These are phyloP conservation scores for Przewalskia tangutica DNA, from an alignment of 257 asterid genomes.

Conservation along the genomic window DNA sequence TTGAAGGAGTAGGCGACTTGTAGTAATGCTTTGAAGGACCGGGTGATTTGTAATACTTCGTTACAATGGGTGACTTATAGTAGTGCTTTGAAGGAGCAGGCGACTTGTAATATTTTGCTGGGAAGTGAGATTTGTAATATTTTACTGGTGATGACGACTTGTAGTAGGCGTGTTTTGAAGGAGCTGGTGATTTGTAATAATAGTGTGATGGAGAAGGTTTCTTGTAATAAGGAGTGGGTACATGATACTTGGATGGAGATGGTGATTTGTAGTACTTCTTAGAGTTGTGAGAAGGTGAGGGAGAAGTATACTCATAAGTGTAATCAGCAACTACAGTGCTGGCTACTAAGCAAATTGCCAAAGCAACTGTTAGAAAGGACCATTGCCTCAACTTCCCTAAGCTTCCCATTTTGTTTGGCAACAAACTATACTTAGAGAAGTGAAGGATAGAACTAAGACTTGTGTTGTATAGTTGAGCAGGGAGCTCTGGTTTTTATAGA, in stretches of 20 bases:
- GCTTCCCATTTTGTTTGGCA: neutral
- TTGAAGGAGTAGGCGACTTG: neutral
- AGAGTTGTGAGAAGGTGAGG: neutral
- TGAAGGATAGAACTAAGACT: neutral
- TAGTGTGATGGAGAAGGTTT: neutral
- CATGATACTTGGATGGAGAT: neutral
- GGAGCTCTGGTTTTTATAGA: neutral
- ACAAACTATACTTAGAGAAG: neutral
- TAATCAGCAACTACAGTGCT: neutral
- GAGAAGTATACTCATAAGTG: neutral
- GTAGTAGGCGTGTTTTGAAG: neutral
- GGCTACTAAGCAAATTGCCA: neutral
- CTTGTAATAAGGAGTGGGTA: neutral
- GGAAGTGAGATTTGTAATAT: neutral
- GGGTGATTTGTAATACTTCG: neutral
- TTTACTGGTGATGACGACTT: neutral
- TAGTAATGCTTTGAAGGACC: neutral
- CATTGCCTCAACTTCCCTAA: neutral
- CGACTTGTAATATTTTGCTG: neutral
- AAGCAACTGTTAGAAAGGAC: neutral
- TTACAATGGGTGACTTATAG: neutral
- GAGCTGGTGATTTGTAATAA: neutral
- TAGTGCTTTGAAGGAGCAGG: neutral
- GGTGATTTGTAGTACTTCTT: neutral
- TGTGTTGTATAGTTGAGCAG: neutral